Evolutionary conservation across 768 basidiomycete genomes (phyloP), one percentile per base, ranked within the genome.

Genomic region (Mycena sanguinolenta): DNA sequence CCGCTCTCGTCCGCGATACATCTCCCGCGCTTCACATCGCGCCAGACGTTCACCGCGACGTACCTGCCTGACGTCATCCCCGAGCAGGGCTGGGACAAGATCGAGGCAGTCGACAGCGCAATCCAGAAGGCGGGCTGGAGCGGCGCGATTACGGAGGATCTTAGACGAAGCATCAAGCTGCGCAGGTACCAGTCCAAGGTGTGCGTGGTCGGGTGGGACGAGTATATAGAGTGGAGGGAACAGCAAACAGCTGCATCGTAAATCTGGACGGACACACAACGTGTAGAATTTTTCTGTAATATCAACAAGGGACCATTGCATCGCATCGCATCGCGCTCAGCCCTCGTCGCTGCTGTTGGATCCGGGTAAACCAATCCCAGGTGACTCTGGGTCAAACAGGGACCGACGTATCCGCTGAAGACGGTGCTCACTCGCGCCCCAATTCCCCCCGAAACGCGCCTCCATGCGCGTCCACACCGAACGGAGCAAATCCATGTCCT

Each of bases 91-190:
- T 99, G 98, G 98, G 89, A 91, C 70, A 93, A 93, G 86, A 83
- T 92, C 67, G 94, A 98, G 79, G 92, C 97, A 9, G 82, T 99
- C 44, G 92, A 97, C 74, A 95, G 92, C 75, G 95, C 96, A 32
- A 95, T 99, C 72, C 88, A 90, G 71, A 99, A 99, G 82, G 95
- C 97, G 4, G 98, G 96, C 4, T 99, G 93, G 92, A 88, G 79
- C 65, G 95, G 94, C 1, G 80, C 80, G 58, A 93, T 97, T 75
- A 93, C 91, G 0, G 96, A 97, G 78, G 93, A 93, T 74, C 80
- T 95, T 58, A 86, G 95, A 57, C 85, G 93, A 73, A 90, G 89
- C 76, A 81, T 96, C 74, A 91, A 86, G 77, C 85, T 97, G 74
- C 88, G 92, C 67, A 82, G 95, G 77, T 97, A 96, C 79, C 95